A percentile compares a stretch with the other conserved stretches of the same genome.
phyloP scores from a whole-genome alignment of 1,284 basidiomycete species.

The Melampsora americana region DNA sequence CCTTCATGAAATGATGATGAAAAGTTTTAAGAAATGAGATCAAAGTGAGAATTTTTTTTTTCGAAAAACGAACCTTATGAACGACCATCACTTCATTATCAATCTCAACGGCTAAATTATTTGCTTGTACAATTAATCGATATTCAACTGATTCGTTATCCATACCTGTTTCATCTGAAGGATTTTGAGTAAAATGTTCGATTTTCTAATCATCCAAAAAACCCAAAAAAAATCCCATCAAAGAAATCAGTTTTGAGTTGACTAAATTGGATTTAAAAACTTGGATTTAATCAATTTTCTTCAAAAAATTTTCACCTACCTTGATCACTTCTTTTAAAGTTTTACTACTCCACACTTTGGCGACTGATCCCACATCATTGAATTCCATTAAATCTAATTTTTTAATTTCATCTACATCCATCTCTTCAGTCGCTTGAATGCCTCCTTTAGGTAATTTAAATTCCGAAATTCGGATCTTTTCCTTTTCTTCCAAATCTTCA shows the following conservation, averaged over 20 bases:
- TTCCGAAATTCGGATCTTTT: not conserved
- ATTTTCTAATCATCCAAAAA: constrained; percentile 30
- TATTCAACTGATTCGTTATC: constrained; percentile 64
- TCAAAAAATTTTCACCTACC: no score
- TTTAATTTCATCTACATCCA: constrained; percentile 49
- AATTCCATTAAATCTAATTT: constrained; percentile 47
- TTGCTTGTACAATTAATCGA: constrained; percentile 89
- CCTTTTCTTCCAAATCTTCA: constrained; percentile 15
- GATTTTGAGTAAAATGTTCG: constrained; percentile 34
- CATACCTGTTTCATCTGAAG: constrained; percentile 30
- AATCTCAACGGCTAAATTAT: constrained; percentile 95
- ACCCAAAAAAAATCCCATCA: no score
- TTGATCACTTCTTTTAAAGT: constrained; percentile 20
- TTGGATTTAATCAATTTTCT: no score
- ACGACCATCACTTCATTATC: constrained; percentile 97
- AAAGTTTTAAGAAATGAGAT: constrained; percentile 43
- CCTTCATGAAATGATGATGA: not conserved
- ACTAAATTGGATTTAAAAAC: no score
- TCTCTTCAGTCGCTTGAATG: constrained; percentile 29
- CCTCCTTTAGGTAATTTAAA: constrained; percentile 33
- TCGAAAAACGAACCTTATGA: constrained; percentile 78
- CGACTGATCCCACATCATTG: constrained; percentile 36
- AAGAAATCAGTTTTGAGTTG: no score
- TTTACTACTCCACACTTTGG: constrained; percentile 35
- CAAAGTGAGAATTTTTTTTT: no score